A percentile compares a stretch with the other conserved stretches of the same genome.
Evolutionary conservation across 768 basidiomycete genomes (phyloP).

Genomic region (Clavulina sp.): DNA sequence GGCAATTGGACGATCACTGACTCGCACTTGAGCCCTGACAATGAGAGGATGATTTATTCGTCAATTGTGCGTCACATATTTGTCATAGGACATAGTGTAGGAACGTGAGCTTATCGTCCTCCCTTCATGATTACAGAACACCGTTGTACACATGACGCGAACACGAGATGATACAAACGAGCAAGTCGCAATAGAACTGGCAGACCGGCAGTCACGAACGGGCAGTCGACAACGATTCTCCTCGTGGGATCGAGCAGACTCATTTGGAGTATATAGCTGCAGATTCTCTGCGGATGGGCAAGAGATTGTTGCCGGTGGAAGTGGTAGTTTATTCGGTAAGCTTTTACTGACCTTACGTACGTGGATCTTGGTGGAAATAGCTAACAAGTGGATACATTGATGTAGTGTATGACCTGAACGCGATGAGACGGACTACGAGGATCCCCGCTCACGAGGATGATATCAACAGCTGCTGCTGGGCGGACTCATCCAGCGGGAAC

Average conservation of each 20-base stretch:
- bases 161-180: slow-evolving; percentile 41
- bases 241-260: neutral
- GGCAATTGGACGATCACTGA: slow-evolving; percentile 93
- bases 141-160: slow-evolving; percentile 57
- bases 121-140: slow-evolving; percentile 27
- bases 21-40: slow-evolving; percentile 75
- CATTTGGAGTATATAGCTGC: slow-evolving; percentile 64
- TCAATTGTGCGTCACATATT: slow-evolving; percentile 5
- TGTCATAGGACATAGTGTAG: slow-evolving; percentile 13
- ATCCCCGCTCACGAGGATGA: slow-evolving; percentile 81
- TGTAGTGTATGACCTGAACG: slow-evolving; percentile 79
- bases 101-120: neutral
- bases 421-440: slow-evolving; percentile 59
- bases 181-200: slow-evolving; percentile 42
- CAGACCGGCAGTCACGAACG: neutral
- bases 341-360: slow-evolving; percentile 2
- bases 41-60: slow-evolving; percentile 36
- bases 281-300: slow-evolving; percentile 92
- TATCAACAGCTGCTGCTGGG: slow-evolving; percentile 93
- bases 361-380: neutral
- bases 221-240: neutral
- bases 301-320: slow-evolving; percentile 87
- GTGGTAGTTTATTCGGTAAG: slow-evolving; percentile 31
- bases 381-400: slow-evolving; percentile 11
- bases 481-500: slow-evolving; percentile 82